A percentile compares a stretch with the other conserved stretches of the same genome.
phyloP scores from a whole-genome alignment of 2,329 filamentous ascomycete species.

The Aspergillus alliaceus region DNA sequence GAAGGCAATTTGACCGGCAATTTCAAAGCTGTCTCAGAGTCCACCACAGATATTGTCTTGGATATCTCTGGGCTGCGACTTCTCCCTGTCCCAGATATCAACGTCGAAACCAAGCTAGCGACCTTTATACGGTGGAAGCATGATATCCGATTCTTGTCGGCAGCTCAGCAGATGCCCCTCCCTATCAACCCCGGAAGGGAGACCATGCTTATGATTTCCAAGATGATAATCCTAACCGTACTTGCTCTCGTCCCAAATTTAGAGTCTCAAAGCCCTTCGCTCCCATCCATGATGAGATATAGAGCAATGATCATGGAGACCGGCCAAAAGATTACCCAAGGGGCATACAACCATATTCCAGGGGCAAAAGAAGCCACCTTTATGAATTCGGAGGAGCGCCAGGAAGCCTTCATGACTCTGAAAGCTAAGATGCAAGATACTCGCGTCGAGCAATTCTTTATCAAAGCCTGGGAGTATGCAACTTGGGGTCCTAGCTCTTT shows the following conservation, averaged over 20 bases:
- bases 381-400: background rate
- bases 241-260: too few species aligned
- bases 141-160: background rate
- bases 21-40: constrained; percentile 2
- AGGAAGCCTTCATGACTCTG: background rate
- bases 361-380: background rate
- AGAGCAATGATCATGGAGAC: background rate
- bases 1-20: background rate
- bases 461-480: background rate
- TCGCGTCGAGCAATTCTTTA: background rate
- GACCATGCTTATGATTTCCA: background rate
- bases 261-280: background rate
- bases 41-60: background rate
- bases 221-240: too few species aligned
- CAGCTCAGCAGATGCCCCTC: background rate
- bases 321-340: background rate
- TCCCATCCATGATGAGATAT: background rate
- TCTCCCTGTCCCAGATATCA: background rate
- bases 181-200: too few species aligned
- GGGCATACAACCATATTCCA: background rate
- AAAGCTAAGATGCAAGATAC: background rate
- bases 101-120: background rate
- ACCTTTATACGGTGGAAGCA: background rate
- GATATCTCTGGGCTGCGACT: background rate
- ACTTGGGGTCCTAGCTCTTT: background rate